Evolutionary conservation across 495 filamentous ascomycete genomes (phyloP), one percentile per base, ranked within the genome.

Genomic region (Penicillium herquei): DNA sequence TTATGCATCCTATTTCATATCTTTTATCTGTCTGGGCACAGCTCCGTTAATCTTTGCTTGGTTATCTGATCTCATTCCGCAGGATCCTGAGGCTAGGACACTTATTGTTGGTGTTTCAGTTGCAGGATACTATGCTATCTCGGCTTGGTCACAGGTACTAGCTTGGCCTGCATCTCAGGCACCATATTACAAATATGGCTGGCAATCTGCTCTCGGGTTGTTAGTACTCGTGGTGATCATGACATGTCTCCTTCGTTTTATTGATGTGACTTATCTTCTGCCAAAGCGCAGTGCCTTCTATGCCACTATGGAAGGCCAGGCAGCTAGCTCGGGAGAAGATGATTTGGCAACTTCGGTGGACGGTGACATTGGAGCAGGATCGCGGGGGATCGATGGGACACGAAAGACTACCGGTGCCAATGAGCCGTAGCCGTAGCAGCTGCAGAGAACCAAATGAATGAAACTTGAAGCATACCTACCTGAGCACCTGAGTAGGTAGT

Each of bases 21-120:
- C 63, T 0, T 65, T 55, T 16, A 61, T 66, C 10, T 61, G 59
- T 42, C 63, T 70, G 1, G 68, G 68, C 1, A 70, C 68, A 1
- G 68, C 68, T 4, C 68, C 68, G n/a, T 60, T 70, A 11, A 70
- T 70, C 49, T 68, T 70, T 33, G 68, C 68, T 0, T 70, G 68
- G 68, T 51, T 70, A 9, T 50, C 65, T 0, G 68, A 70, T 60
- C 52, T 70, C 6, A 68, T 70, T 11, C 68, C 68, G 1, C 68
- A 70, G 32, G 68, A 70, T 37, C 68, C 68, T 7, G 68, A 70
- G 17, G 63, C 58, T 1, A 60, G 68, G 10, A 58, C 68, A 1
- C 61, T 70, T 1, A 57, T 63, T 39, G 63, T 70, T 6, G 68
- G 68, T 10, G 65, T 70, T 6, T 61, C 65, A 0, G 65, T 70